Conservation (phyloP, 306 rosid genomes). For the Gastrolobium villosum region DNA sequence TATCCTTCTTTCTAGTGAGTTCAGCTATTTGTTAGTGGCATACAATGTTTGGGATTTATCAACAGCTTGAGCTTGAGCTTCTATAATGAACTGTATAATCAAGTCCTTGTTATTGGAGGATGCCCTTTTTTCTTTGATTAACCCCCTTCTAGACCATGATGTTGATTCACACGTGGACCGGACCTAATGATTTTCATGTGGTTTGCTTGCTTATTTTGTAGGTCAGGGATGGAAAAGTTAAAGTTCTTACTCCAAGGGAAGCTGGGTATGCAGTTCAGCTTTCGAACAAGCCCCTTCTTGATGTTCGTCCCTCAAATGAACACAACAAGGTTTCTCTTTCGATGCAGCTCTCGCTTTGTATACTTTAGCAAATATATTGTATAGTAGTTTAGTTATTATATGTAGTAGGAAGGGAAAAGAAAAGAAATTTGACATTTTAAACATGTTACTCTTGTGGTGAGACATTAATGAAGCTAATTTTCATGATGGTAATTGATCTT, state of each 20-base stretch:
- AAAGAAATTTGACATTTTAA: slow-evolving; percentile 24
- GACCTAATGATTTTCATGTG: slow-evolving; percentile 3
- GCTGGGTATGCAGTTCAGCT: slow-evolving; percentile 96
- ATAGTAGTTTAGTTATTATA: slow-evolving; percentile 18
- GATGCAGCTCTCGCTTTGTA: slow-evolving; percentile 4
- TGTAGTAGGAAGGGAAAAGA: slow-evolving; percentile 11
- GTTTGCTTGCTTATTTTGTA: slow-evolving; percentile 49
- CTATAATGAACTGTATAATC: not conserved
- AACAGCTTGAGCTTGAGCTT: slow-evolving; percentile 2
- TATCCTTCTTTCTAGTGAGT: slow-evolving; percentile 16
- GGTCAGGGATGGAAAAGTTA: slow-evolving; percentile 87
- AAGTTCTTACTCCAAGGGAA: slow-evolving; percentile 86
- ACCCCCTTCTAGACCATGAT: not conserved
- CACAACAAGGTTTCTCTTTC: slow-evolving; percentile 71
- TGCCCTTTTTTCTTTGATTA: not conserved
- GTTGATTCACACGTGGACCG: not conserved
- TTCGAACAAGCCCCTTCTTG: slow-evolving; percentile 87
- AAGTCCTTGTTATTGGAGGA: not conserved
- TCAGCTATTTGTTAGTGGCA: not conserved
- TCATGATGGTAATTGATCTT: slow-evolving; percentile 16
- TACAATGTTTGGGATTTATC: slow-evolving; percentile 28
- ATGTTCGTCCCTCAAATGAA: slow-evolving; percentile 92
- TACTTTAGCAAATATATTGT: slow-evolving; percentile 26
- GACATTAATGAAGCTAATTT: not conserved
- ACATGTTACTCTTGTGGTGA: slow-evolving; percentile 22